Base-by-base conservation (phyloP, 1,284 basidiomycete genomes). In the Porodaedalea pini region DNA sequence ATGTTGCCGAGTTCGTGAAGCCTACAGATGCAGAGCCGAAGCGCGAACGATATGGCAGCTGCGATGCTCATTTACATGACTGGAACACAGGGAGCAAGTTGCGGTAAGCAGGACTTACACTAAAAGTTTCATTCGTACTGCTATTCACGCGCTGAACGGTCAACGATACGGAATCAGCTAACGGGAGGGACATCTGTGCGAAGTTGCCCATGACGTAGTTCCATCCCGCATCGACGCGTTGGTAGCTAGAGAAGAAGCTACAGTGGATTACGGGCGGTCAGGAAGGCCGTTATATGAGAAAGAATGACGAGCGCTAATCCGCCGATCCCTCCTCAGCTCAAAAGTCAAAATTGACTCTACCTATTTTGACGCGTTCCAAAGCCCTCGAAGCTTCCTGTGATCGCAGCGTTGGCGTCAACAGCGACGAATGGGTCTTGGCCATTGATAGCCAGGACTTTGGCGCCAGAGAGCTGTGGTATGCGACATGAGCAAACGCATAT, bases 151-250 rank as follows among this genome's bases (percentile, higher is more conserved):
- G 74, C 54, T 77, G 73, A 17, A 85, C 70, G 1, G 73, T 77
- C 56, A 85, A 66, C 1, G 69, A 71, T n/a, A 77, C 82, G 0
- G 68, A 69, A 63, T 85, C 82, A 27, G 67, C 69, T 17, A 84
- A 67, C 2, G 83, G 83, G 23, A 83, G 75, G 1, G 79, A 72
- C 62, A 79, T 75, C 59, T 80, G 78, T 1, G 82, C 83, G 65
- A 85, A 86, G 59, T 85, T 80, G 15, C 83, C 83, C 76, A 85
- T 73, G 58, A 75, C 66, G 62, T 86, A 86, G 2, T 69, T 75
- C 81, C 82, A 85, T 3, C 77, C 76, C 6, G 64, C 63, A 2
- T 73, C 66, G 1, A 65, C 69, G 19, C 65, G 63, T 48, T 70
- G 63, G 63, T 75, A 75, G 54, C 71, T 74, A 25, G 75, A 67